Evolutionary conservation across 768 basidiomycete species (phyloP), one percentile per base, ranked within the genome.

Genomic region (Hygrophoropsis aurantiaca): DNA sequence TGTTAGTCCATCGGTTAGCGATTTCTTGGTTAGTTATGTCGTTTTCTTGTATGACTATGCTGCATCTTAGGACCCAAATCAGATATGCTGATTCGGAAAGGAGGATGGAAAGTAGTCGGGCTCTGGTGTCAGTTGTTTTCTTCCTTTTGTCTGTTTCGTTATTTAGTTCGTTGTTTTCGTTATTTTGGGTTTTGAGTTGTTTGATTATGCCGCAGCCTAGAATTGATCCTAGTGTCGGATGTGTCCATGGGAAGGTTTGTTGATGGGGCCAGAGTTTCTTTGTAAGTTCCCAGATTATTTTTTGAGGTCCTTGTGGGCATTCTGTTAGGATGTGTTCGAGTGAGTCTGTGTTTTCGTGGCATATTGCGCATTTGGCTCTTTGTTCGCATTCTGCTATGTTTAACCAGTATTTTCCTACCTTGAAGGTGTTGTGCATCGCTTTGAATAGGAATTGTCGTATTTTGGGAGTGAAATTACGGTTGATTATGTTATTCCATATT

Each of bases 41-140:
- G 6, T 1, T 25, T 5, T 16, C 40, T 10, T 15, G 20, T 21
- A 65, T 66, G 13, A 52, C 54, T 51, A 57, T 54, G 18, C 58
- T 49, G 32, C 60, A 62, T 20, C 65, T 37, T 9, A 61, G 21
- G n/a, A 50, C 51, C 67, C 65, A 69, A 18, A 66, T 66, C 0
- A 61, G 54, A 45, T 66, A 50, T 0, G 62, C 52, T 0, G 61
- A 54, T 44, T 69, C 65, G 5, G 63, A 57, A 11, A 67, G 44
- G 0, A 65, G 13, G 10, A 67, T 69, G 5, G 47, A 36, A 20
- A 49, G 52, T 0, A 68, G 55, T 8, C 61, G 40, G 4, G 47
- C 26, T 9, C 51, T 13, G 20, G 10, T 25, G 21, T 15, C 44
- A 20, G 5, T 57, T 57, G 19, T 34, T 26, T 30, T 30, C 7